These are phyloP conservation scores for Spizellomyces punctatus DNA, from an alignment of 192 early-diverging fungal species.

Conservation along the genomic window DNA sequence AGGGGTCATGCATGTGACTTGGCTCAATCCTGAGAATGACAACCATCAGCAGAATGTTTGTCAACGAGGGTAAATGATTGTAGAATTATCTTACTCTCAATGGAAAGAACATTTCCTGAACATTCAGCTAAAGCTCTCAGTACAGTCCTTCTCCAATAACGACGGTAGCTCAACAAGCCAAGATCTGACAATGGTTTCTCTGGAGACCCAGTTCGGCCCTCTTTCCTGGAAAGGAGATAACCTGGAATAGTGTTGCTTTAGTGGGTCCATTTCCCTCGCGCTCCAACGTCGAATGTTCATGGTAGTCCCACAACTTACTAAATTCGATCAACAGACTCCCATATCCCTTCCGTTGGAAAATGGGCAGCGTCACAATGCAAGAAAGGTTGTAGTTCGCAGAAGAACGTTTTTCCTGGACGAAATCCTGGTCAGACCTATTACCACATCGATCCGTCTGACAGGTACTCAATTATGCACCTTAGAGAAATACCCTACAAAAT, in stretches of 20 bases:
- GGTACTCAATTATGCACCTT: slow-evolving; percentile 60
- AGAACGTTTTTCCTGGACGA: slow-evolving; percentile 82
- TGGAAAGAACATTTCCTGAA: neutral
- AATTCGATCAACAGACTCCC: slow-evolving; percentile 92
- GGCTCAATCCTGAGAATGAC: slow-evolving; percentile 28
- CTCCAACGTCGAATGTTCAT: neutral
- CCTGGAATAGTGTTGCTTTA: slow-evolving; percentile 43
- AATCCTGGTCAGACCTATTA: neutral
- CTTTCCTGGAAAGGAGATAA: slow-evolving; percentile 80
- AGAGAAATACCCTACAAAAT: slow-evolving; percentile 93
- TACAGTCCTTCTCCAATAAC: slow-evolving; percentile 72
- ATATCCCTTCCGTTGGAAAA: slow-evolving; percentile 90
- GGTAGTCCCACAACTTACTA: slow-evolving; percentile 62
- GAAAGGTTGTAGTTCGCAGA: slow-evolving; percentile 90
- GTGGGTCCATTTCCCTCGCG: neutral
- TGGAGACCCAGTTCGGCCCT: slow-evolving; percentile 79
- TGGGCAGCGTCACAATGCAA: slow-evolving; percentile 90
- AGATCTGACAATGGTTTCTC: slow-evolving; percentile 92
- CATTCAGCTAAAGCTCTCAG: slow-evolving; percentile 24
- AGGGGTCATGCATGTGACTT: slow-evolving; percentile 47
- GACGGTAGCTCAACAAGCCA: slow-evolving; percentile 79
- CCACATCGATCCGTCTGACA: neutral
- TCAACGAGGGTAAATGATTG: neutral
- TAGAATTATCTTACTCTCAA: neutral
- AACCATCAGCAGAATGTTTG: neutral